Percentiles rank a stretch among this genome's conserved stretches.
These are phyloP conservation scores for Aspergillus cristatus DNA, from an alignment of 495 filamentous ascomycete species.

Conservation along the genomic window DNA sequence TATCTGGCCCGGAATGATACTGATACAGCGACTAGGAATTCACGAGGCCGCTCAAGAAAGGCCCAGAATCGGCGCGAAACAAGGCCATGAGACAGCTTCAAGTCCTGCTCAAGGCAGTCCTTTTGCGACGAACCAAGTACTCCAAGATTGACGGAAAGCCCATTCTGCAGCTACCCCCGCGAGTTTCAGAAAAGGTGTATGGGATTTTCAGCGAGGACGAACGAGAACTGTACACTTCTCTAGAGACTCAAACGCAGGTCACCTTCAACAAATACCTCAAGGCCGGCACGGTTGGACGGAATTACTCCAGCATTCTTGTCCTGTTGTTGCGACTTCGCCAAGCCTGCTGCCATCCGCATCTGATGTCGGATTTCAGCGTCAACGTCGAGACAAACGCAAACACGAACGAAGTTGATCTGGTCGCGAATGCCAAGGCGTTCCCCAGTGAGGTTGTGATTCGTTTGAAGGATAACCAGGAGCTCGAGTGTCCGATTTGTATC, in stretches of 20 bases:
- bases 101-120: slow-evolving; percentile 71
- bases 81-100: slow-evolving; percentile 64
- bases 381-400: slow-evolving; percentile 40
- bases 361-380: slow-evolving; percentile 67
- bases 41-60: slow-evolving; percentile 41
- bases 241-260: slow-evolving; percentile 58
- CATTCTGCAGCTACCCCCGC: slow-evolving; percentile 64
- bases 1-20: background rate
- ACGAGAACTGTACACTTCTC: slow-evolving; percentile 56
- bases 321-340: slow-evolving; percentile 77
- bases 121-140: slow-evolving; percentile 77
- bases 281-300: slow-evolving; percentile 59
- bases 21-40: slow-evolving; percentile 30
- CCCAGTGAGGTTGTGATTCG: slow-evolving; percentile 52
- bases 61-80: slow-evolving; percentile 18
- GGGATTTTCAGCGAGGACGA: slow-evolving; percentile 72
- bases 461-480: slow-evolving; percentile 51
- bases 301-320: slow-evolving; percentile 79
- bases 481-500: slow-evolving; percentile 73
- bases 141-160: slow-evolving; percentile 79
- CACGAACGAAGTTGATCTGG: slow-evolving; percentile 53
- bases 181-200: slow-evolving; percentile 55
- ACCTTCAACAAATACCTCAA: slow-evolving; percentile 72
- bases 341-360: slow-evolving; percentile 83
- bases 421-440: slow-evolving; percentile 57